Evolutionary conservation across 371 early-diverging fungal species (phyloP).

Genomic region (Synchytrium microbalum): DNA sequence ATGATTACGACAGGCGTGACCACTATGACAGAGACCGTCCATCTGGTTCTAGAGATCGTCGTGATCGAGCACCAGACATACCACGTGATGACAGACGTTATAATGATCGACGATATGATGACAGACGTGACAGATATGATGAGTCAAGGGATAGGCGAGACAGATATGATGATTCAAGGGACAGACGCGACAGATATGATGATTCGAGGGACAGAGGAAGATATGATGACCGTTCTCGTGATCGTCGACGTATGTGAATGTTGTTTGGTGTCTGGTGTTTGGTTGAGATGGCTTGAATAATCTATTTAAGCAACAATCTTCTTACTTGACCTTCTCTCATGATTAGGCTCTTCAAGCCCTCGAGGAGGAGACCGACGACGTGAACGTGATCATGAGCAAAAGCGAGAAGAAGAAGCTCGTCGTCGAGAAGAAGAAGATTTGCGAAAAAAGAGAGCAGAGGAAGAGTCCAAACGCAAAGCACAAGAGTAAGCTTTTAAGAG

Average conservation of each 20-base stretch:
- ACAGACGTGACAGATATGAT: neutral
- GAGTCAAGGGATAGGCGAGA: neutral
- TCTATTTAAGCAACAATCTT: no score
- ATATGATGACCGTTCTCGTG: no score
- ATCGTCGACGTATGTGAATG: no score
- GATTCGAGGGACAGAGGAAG: no score
- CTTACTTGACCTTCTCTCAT: no score
- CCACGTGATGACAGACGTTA: neutral
- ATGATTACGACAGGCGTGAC: no score
- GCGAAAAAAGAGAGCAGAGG: neutral
- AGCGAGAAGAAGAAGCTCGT: no score
- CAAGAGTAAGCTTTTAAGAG: neutral
- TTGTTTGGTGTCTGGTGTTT: no score
- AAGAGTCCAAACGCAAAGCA: neutral
- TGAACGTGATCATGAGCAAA: no score
- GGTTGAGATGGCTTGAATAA: no score
- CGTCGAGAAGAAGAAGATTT: neutral
- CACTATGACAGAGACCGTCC: neutral
- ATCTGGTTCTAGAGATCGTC: neutral
- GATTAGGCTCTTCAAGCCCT: no score
- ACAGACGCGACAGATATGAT: neutral
- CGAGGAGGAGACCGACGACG: no score
- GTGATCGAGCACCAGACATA: neutral
- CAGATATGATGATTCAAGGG: neutral
- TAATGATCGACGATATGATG: neutral